A percentile compares a stretch with the other conserved stretches of the same genome.
phyloP scores from a whole-genome alignment of 1,139 yeast genomes.

The Yamadazyma dushanensis region DNA sequence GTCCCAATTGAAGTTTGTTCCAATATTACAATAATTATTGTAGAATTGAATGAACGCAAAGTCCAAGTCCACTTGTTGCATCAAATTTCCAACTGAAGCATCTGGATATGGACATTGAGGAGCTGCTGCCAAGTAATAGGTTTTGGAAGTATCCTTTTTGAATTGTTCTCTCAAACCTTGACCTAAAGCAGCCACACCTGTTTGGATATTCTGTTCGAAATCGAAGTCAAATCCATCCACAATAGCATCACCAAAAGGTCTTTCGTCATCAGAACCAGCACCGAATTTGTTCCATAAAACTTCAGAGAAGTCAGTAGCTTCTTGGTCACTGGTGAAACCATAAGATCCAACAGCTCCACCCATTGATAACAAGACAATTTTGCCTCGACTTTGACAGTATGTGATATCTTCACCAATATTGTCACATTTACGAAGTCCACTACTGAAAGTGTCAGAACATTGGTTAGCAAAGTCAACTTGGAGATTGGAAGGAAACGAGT shows the following conservation, averaged over 20 bases:
- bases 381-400: slow-evolving; percentile 81
- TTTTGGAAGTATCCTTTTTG: slow-evolving; percentile 51
- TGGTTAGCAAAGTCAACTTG: slow-evolving; percentile 71
- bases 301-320: slow-evolving; percentile 69
- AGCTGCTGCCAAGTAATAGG: slow-evolving; percentile 84
- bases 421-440: slow-evolving; percentile 61
- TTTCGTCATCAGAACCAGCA: slow-evolving; percentile 58
- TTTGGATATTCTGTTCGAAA: slow-evolving; percentile 41
- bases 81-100: slow-evolving; percentile 70
- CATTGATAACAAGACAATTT: slow-evolving; percentile 72
- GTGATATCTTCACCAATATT: slow-evolving; percentile 71
- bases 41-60: slow-evolving; percentile 91
- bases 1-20: slow-evolving; percentile 70
- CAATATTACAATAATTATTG: slow-evolving; percentile 79
- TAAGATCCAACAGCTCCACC: slow-evolving; percentile 88
- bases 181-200: slow-evolving; percentile 65
- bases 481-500: slow-evolving; percentile 51
- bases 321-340: slow-evolving; percentile 63
- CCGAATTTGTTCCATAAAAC: slow-evolving; percentile 87
- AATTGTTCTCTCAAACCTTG: slow-evolving; percentile 59
- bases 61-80: slow-evolving; percentile 66
- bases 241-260: slow-evolving; percentile 70
- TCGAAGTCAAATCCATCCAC: slow-evolving; percentile 51
- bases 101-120: slow-evolving; percentile 97
- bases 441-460: slow-evolving; percentile 50